Base-by-base conservation (phyloP, 345 rosid species). In the Salix purpurea region DNA sequence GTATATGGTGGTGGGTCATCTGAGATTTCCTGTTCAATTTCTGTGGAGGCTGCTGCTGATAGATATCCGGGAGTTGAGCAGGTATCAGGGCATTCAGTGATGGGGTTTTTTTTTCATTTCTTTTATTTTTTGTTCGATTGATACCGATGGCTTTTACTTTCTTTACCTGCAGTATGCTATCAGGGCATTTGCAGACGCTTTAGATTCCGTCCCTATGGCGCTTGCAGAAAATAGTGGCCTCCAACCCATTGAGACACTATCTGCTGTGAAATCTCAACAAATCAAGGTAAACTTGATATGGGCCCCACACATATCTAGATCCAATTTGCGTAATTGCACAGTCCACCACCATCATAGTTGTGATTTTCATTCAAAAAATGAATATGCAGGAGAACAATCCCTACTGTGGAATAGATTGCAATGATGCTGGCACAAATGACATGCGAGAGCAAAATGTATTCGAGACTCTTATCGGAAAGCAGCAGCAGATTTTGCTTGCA, bases 1-100 rank as follows among this genome's bases (percentile, higher is more conserved):
- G 98, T 92, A 15, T 96, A 94, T 76, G 99, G 99, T 62, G 98
- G 99, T 78, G 97, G 99, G 56, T 87, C 99, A 19, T 91, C 98
- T 66, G 99, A 96, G 86, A 92, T 94, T 39, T 82, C 99, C 40
- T 96, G 99, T 85, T 92, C 99, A 67, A 66, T 94, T 76, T 91
- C 97, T 0, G 99, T 96, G 30, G 97, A 94, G 84, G 84, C 92
- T 48, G 97, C 97, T 71, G 95, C 97, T n/a, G 98, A 94, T 78
- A 86, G 77, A 83, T 84, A 92, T 85, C 92, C 98, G 3, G 98
- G 97, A n/a, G 97, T 94, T 19, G 97, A 94, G 83, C 99, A 96
- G 93, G 99, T 90, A 76, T 5, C 44, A 40, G 44, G 44, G 44
- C 14, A 40, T 40, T 40, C 10, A 40, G 13, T 40, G 44, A 40